Percentiles rank a stretch among this genome's conserved stretches.
Conservation (phyloP, 169 alveolate species). For the Amoebophrya sp. region DNA sequence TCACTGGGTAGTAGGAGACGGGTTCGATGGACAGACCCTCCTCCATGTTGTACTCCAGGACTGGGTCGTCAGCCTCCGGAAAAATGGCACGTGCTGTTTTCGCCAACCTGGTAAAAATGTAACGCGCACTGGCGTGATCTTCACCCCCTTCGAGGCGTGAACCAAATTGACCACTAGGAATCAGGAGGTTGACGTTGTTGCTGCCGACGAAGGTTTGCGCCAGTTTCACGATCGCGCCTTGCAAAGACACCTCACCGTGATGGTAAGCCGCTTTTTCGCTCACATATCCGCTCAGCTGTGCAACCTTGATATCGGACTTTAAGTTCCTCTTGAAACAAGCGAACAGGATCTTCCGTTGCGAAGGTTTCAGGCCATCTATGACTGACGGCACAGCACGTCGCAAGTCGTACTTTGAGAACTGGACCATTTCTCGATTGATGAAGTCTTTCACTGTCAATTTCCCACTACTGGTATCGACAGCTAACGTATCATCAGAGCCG, state of each 20-base stretch:
- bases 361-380: slow-evolving; percentile 96
- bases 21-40: slow-evolving; percentile 97
- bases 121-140: slow-evolving; percentile 86
- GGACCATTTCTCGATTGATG: slow-evolving; percentile 90
- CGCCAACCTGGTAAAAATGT: slow-evolving; percentile 64
- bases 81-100: slow-evolving; percentile 61
- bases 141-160: slow-evolving; percentile 93
- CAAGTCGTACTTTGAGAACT: slow-evolving; percentile 91
- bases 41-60: slow-evolving; percentile 53
- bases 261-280: slow-evolving; percentile 85
- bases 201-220: slow-evolving; percentile 96
- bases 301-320: slow-evolving; percentile 86
- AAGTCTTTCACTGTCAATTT: slow-evolving; percentile 77
- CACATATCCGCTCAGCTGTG: slow-evolving; percentile 83
- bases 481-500: slow-evolving; percentile 48
- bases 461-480: slow-evolving; percentile 20
- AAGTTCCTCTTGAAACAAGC: slow-evolving; percentile 75
- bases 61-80: slow-evolving; percentile 59
- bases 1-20: slow-evolving; percentile 86
- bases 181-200: slow-evolving; percentile 52
- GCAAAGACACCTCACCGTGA: slow-evolving; percentile 94
- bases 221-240: slow-evolving; percentile 89
- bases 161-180: slow-evolving; percentile 98
- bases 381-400: slow-evolving; percentile 90
- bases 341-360: slow-evolving; percentile 92